phyloP scores from a whole-genome alignment of 306 rosid genomes.

The Pterocarpus macrocarpus region DNA sequence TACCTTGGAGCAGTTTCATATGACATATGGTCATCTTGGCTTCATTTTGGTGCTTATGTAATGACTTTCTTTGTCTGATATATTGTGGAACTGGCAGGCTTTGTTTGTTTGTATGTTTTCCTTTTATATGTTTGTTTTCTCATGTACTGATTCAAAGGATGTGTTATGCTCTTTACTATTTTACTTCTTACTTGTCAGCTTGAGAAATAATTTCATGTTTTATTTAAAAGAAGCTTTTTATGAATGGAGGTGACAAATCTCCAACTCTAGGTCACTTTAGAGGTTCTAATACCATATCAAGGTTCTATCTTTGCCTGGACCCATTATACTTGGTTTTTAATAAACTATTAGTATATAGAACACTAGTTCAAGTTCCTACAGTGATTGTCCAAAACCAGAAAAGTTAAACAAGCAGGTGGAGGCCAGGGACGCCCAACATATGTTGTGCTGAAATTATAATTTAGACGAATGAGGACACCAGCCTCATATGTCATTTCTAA shows the following conservation, averaged over 20 bases:
- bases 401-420: constrained; percentile 9
- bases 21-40: not conserved
- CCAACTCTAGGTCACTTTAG: constrained; percentile 8
- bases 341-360: not conserved
- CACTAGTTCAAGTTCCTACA: not conserved
- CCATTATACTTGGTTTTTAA: not conserved
- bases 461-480: too few relatives aligned
- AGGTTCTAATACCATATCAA: not conserved
- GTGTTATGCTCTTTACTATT: not conserved
- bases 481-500: not conserved
- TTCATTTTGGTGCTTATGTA: constrained; percentile 12
- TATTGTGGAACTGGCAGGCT: not conserved
- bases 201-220: not conserved
- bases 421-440: too few relatives aligned
- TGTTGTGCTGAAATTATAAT: too few relatives aligned
- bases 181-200: not conserved
- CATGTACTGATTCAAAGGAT: not conserved
- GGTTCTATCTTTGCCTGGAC: not conserved
- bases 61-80: not conserved
- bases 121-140: not conserved
- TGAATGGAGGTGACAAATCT: not conserved
- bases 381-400: not conserved
- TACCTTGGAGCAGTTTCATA: constrained; percentile 9
- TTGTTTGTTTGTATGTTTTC: not conserved
- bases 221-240: not conserved